phyloP scores from a whole-genome alignment of 768 basidiomycete species.

The Fomitopsis pulvina region DNA sequence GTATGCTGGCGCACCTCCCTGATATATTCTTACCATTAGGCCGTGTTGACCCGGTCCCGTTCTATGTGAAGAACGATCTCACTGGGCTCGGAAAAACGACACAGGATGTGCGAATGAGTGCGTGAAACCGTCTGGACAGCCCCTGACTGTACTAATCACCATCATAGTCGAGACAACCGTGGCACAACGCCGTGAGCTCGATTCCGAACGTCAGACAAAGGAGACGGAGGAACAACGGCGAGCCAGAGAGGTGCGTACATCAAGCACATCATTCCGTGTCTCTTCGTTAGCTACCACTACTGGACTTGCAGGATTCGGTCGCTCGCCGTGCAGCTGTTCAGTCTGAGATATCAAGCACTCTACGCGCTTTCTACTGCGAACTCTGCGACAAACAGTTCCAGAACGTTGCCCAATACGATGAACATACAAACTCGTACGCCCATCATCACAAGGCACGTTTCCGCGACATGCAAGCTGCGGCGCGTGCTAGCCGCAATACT shows the following conservation, averaged over 20 bases:
- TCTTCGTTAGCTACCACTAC: not conserved
- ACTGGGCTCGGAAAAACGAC: conserved; percentile 75
- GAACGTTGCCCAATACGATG: conserved; percentile 82
- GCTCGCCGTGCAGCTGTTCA: conserved; percentile 61
- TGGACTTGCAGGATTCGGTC: conserved; percentile 42
- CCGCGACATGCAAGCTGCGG: conserved; percentile 75
- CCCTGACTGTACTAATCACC: not conserved
- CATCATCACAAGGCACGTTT: conserved; percentile 82
- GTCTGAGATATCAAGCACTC: conserved; percentile 58
- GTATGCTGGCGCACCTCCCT: not conserved
- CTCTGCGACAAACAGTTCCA: conserved; percentile 87
- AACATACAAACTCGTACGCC: conserved; percentile 85
- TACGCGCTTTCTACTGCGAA: conserved; percentile 73
- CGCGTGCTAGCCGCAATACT: conserved; percentile 46
- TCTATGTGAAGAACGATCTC: conserved; percentile 68
- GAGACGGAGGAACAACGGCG: conserved; percentile 75
- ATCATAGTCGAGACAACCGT: conserved; percentile 63
- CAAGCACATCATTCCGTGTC: not conserved
- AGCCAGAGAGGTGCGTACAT: conserved; percentile 56
- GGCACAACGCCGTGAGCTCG: conserved; percentile 70
- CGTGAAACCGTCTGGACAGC: not conserved
- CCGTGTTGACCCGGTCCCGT: conserved; percentile 78
- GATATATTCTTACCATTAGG: conserved; percentile 34
- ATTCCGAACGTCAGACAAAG: conserved; percentile 75
- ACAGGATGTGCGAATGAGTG: conserved; percentile 71